These are phyloP conservation scores for Citrus sinensis DNA, from an alignment of 345 rosid species.

Conservation along the genomic window DNA sequence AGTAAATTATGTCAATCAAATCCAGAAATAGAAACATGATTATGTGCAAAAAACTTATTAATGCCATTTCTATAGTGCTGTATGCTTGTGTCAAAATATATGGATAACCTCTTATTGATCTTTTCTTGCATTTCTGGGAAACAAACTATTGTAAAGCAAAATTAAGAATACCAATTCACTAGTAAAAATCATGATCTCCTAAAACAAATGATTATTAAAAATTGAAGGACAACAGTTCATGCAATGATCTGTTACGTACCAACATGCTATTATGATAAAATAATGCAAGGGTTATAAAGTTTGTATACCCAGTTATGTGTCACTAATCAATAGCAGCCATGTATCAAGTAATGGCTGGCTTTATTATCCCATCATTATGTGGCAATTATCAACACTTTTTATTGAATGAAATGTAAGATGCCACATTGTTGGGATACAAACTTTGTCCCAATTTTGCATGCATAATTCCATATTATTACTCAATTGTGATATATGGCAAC, in stretches of 20 bases:
- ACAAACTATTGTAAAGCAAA: neutral
- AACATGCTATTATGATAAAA: neutral
- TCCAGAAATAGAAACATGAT: neutral
- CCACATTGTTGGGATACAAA: neutral
- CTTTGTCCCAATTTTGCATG: neutral
- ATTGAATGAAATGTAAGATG: neutral
- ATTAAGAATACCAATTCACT: neutral
- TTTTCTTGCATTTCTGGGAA: slow-evolving; percentile 1
- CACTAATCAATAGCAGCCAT: neutral
- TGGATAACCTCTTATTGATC: neutral
- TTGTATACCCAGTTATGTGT: neutral
- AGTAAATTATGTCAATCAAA: neutral
- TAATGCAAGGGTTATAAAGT: neutral
- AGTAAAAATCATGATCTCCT: neutral
- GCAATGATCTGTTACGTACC: neutral
- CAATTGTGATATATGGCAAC: neutral
- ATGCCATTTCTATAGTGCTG: neutral
- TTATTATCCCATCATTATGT: neutral
- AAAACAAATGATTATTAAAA: neutral
- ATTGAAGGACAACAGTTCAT: neutral
- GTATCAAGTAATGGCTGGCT: neutral
- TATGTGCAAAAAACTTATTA: neutral
- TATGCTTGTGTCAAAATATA: neutral
- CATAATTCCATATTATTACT: too few relatives aligned
- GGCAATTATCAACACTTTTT: neutral